Evolutionary conservation across 192 early-diverging fungal genomes (phyloP), one percentile per base, ranked within the genome.

Genomic region (Coemansia sp.): DNA sequence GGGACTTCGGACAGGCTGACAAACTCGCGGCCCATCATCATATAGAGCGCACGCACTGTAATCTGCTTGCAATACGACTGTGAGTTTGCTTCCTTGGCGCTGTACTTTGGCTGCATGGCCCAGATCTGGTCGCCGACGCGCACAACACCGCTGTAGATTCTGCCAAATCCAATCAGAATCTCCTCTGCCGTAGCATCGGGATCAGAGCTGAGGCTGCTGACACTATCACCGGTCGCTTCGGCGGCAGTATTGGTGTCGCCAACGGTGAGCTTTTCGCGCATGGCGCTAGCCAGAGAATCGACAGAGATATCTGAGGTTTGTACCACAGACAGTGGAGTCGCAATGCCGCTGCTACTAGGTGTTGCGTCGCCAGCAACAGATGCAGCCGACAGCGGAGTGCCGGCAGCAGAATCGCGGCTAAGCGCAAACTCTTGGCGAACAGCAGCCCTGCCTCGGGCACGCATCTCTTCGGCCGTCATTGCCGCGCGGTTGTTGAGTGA

Each of bases 21-120:
- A 59, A 99, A 77, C 46, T 99, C 98, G 31, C 94, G 86, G 5
- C 98, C 98, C 98, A 99, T 99, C 77, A 98, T 87, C 86, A 99
- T 84, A 59, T 94, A 99, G 44, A 99, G 78, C 37, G 84, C 86
- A 39, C 91, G 76, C 36, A 98, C 87, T 0, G 78, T 90, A 25
- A 97, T 82, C 71, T 94, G 87, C 32, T 89, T 86, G 41, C 89
- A 85, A 63, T 90, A 86, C 31, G 74, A 46, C 27, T 76, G 66
- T 5, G 77, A 57, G 5, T 78, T 77, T 2, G 89, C 87, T 3
- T 86, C 63, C 23, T 70, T 70, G 11, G 93, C 91, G 45, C 94
- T 88, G 76, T 93, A 98, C 78, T 98, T 99, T 45, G 98, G 98
- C 48, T 94, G 94, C 48, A 99, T 75, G 0, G 96, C 94, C 78